Percentiles rank a stretch among this genome's conserved stretches.
These are phyloP conservation scores for Tricladium varicosporioides DNA, from an alignment of 2,329 filamentous ascomycete genomes.

Conservation along the genomic window DNA sequence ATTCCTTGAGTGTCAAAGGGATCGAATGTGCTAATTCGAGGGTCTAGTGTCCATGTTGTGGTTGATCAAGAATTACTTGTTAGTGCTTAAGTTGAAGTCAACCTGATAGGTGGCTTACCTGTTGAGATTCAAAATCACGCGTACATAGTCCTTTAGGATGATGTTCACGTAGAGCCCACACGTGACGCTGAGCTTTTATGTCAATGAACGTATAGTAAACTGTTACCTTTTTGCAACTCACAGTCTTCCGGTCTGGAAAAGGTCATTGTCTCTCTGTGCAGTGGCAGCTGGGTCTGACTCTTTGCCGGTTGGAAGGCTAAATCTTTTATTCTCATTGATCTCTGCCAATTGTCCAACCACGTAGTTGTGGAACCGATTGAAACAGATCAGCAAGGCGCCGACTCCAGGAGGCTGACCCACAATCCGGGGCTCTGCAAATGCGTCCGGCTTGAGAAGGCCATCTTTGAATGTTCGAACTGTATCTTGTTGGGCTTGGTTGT, in stretches of 20 bases:
- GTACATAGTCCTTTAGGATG: slow-evolving; percentile 72
- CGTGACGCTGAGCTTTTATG: slow-evolving; percentile 44
- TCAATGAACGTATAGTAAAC: too few relatives aligned
- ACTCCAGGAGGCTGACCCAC: neutral
- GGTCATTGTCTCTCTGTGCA: slow-evolving; percentile 48
- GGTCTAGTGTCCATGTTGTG: slow-evolving; percentile 70
- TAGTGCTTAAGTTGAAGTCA: too few relatives aligned
- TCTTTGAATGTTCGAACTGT: slow-evolving; percentile 68
- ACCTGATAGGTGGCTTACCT: too few relatives aligned
- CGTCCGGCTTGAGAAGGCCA: slow-evolving; percentile 68
- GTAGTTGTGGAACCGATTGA: slow-evolving; percentile 84
- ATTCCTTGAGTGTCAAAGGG: too few relatives aligned
- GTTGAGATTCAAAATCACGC: slow-evolving; percentile 54
- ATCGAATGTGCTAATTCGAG: slow-evolving; percentile 30
- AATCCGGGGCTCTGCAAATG: slow-evolving; percentile 60
- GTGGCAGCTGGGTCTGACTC: slow-evolving; percentile 52
- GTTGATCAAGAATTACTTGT: too few relatives aligned
- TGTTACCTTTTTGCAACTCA: too few relatives aligned
- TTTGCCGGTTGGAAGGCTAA: slow-evolving; percentile 56
- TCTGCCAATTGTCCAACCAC: slow-evolving; percentile 40
- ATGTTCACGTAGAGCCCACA: slow-evolving; percentile 76
- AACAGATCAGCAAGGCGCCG: slow-evolving; percentile 41
- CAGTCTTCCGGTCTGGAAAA: slow-evolving; percentile 74
- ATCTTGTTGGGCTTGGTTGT: slow-evolving; percentile 30
- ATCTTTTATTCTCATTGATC: slow-evolving; percentile 79